A percentile compares a stretch with the other conserved stretches of the same genome.
phyloP scores from a whole-genome alignment of 192 early-diverging fungal species.

The Umbelopsis vinacea region DNA sequence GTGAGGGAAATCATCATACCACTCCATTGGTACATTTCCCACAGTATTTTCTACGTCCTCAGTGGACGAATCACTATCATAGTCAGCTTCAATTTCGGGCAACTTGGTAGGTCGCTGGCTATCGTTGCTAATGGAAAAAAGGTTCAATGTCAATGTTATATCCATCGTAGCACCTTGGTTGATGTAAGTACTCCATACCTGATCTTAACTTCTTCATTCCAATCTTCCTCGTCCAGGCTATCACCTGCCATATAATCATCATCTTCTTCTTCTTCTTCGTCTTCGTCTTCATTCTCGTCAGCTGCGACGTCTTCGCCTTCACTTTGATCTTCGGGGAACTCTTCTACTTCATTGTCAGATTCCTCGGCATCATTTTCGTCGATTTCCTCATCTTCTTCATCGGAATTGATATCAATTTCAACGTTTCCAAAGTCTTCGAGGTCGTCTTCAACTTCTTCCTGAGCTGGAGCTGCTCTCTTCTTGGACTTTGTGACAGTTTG shows the following conservation, averaged over 20 bases:
- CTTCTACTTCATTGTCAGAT: conserved; percentile 47
- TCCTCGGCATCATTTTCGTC: conserved; percentile 45
- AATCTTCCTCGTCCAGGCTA: conserved; percentile 50
- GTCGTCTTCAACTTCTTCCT: conserved; percentile 45
- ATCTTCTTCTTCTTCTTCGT: conserved; percentile 49
- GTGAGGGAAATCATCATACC: conserved; percentile 97
- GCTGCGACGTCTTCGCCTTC: conserved; percentile 43
- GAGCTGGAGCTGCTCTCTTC: conserved; percentile 15
- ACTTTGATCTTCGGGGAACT: conserved; percentile 43
- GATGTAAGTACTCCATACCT: conserved; percentile 34
- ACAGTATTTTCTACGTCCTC: conserved; percentile 94
- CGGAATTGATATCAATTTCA: conserved; percentile 54
- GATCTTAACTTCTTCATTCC: conserved; percentile 41
- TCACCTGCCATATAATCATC: conserved; percentile 57
- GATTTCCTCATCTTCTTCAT: conserved; percentile 48
- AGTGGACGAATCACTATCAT: conserved; percentile 90
- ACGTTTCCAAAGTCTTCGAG: conserved; percentile 57
- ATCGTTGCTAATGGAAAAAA: conserved; percentile 44
- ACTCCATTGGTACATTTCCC: conserved; percentile 95
- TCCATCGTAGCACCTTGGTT: conserved; percentile 36
- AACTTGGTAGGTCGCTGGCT: conserved; percentile 44
- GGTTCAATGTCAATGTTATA: conserved; percentile 44
- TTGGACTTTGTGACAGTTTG: neutral
- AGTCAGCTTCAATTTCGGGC: conserved; percentile 91
- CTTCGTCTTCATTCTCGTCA: conserved; percentile 49